Base-by-base conservation (phyloP, 129 eudicot genomes). In the Gnaphalium uliginosum region DNA sequence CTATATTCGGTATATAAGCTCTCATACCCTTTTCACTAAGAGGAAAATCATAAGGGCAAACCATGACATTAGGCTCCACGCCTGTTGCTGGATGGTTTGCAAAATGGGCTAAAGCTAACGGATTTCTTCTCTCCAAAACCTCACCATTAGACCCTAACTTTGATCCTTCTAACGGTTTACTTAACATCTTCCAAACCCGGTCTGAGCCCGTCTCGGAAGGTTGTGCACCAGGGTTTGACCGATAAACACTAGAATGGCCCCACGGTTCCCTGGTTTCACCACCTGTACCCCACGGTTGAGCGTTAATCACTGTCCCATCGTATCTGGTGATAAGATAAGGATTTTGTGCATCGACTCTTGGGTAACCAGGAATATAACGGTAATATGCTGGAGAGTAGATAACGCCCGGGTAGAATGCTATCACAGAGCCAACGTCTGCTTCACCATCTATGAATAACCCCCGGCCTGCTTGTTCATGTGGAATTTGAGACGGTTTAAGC, bases 371-470 rank as follows among this genome's bases (percentile, higher is more conserved):
- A 53, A 93, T 93, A 75, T 88, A 93, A 8, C 96, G 91, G 79
- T 93, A 93, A 81, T 85, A 85, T 19, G 98, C 98, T n/a, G 98
- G 98, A 59, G 97, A 88, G 86, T 93, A 93, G 25, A 86, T 79
- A 1, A 90, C 82, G 18, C 98, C 98, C 11, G 98, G 98, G 82
- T 90, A 93, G 39, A 93, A 80, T 68, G 98, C 98, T 48, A 93
- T 83, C 46, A 93, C 89, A 4, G 97, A 61, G 54, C 98, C 98
- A 60, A 90, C 91, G 56, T 90, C 89, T 56, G 96, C 93, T 85
- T 90, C 87, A 78, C 98, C 98, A 11, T 90, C 82, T 72, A 93
- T 33, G 66, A 84, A 93, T 43, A 93, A 82, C 73, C 98, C 98
- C 79, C 75, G 88, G 68, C 97, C 98, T 17, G 98, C 97, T 69